These are phyloP conservation scores for Globisporangium middletonii DNA, from an alignment of 352 stramenopile species.

Conservation along the genomic window DNA sequence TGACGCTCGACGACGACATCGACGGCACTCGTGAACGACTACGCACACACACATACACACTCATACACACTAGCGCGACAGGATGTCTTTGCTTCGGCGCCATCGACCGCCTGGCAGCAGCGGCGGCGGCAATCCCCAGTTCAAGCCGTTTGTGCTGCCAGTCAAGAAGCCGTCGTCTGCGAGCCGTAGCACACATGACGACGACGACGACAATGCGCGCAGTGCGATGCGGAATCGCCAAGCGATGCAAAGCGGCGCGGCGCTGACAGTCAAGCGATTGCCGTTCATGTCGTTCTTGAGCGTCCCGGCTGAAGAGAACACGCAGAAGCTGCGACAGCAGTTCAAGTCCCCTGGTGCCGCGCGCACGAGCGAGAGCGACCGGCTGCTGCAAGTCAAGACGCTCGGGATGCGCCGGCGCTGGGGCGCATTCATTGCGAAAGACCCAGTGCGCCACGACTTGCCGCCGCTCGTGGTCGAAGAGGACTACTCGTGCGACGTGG, in stretches of 20 bases:
- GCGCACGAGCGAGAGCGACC: conserved; percentile 69
- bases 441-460: conserved; percentile 60
- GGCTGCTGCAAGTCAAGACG: conserved; percentile 75
- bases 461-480: conserved; percentile 61
- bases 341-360: conserved; percentile 78
- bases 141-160: conserved; percentile 77
- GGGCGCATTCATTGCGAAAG: conserved; percentile 34
- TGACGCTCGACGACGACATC: no score
- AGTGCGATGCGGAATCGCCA: conserved; percentile 41
- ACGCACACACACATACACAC: no score
- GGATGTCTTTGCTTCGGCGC: conserved; percentile 51
- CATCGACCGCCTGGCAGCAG: conserved; percentile 11
- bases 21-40: background rate
- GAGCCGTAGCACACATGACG: conserved; percentile 6
- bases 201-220: conserved; percentile 22
- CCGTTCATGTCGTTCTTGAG: conserved; percentile 81
- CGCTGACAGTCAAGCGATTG: conserved; percentile 64
- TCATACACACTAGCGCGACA: background rate
- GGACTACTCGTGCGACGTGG: conserved; percentile 25
- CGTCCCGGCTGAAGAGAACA: conserved; percentile 45
- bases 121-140: conserved; percentile 24
- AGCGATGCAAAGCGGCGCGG: conserved; percentile 40
- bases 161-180: conserved; percentile 24
- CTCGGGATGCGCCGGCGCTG: conserved; percentile 74
- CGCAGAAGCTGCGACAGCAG: conserved; percentile 46